phyloP scores from a whole-genome alignment of 257 asterid genomes.

The Cynanchum wilfordii region DNA sequence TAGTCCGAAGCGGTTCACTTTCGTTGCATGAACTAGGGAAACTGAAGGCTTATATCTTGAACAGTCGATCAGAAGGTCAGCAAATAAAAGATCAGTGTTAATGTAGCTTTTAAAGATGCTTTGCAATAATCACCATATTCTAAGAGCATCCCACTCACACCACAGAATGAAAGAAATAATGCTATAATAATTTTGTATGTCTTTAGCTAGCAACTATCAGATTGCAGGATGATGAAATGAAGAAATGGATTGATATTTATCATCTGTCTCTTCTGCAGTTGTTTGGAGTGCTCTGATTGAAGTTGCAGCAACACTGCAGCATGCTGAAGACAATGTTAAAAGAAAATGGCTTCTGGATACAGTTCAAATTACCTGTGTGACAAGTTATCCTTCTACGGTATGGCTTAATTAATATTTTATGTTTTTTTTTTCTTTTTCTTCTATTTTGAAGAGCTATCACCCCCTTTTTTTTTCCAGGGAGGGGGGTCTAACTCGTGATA shows the following conservation, averaged over 20 bases:
- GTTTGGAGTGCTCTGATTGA: conserved; percentile 78
- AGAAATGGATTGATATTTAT: not conserved
- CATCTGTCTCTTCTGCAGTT: conserved; percentile 36
- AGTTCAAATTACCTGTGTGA: conserved; percentile 64
- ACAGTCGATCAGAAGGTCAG: conserved; percentile 64
- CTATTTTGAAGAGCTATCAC: too few relatives aligned
- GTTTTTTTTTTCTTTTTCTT: not conserved
- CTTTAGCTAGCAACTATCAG: not conserved
- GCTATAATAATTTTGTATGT: not conserved
- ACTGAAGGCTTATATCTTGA: conserved; percentile 53
- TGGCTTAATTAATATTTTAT: conserved; percentile 20
- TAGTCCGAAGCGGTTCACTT: conserved; percentile 63
- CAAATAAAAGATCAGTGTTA: not conserved
- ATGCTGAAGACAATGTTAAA: conserved; percentile 51
- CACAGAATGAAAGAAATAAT: not conserved
- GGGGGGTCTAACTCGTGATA: not conserved
- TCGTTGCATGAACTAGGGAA: conserved; percentile 62
- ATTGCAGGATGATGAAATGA: not conserved
- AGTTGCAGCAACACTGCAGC: conserved; percentile 55
- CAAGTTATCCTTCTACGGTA: conserved; percentile 91
- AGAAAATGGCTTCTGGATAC: conserved; percentile 82
- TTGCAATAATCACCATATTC: conserved; percentile 3
- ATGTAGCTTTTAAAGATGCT: not conserved
- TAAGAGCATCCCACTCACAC: not conserved
- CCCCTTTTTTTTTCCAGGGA: not conserved